Percentiles rank a stretch among this genome's conserved stretches.
Conservation (phyloP, 2,329 filamentous ascomycete genomes). For the Drechslera avenae region DNA sequence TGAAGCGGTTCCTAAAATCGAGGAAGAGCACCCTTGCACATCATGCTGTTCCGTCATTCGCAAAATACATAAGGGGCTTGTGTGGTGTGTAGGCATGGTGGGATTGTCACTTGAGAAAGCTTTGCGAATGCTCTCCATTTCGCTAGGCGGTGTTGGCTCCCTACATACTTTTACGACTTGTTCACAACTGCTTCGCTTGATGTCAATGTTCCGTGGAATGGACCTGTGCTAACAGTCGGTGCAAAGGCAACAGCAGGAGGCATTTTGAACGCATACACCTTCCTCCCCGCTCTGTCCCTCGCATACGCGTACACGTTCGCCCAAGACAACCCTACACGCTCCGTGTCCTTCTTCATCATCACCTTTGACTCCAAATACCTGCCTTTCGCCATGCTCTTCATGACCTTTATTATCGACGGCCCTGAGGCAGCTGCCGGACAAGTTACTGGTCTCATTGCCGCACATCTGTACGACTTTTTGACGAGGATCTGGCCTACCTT, state of each 20-base stretch:
- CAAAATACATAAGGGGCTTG: slow-evolving; percentile 53
- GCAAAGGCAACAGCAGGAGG: slow-evolving; percentile 59
- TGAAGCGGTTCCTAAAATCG: slow-evolving; percentile 62
- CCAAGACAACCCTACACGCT: slow-evolving; percentile 80
- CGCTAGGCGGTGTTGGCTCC: slow-evolving; percentile 65
- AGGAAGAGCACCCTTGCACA: slow-evolving; percentile 60
- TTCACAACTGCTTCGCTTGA: slow-evolving; percentile 10
- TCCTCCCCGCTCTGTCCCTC: slow-evolving; percentile 68
- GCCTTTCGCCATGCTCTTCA: slow-evolving; percentile 77
- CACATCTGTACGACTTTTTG: slow-evolving; percentile 89
- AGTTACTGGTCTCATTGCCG: slow-evolving; percentile 79
- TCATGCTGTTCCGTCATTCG: slow-evolving; percentile 57
- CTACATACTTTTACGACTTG: slow-evolving; percentile 58
- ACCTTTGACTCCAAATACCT: slow-evolving; percentile 81
- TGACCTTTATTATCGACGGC: slow-evolving; percentile 73
- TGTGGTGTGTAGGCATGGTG: slow-evolving; percentile 58
- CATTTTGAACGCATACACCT: slow-evolving; percentile 58
- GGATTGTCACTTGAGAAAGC: slow-evolving; percentile 59
- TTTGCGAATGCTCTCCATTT: slow-evolving; percentile 61
- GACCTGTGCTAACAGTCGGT: slow-evolving; percentile 37
- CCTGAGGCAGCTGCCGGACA: slow-evolving; percentile 64
- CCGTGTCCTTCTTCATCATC: slow-evolving; percentile 79
- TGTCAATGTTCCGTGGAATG: slow-evolving; percentile 10
- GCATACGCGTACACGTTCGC: slow-evolving; percentile 83
- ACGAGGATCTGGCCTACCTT: slow-evolving; percentile 87